These are phyloP conservation scores for Fragilaria crotonensis DNA, from an alignment of 108 stramenopile genomes.

Conservation along the genomic window DNA sequence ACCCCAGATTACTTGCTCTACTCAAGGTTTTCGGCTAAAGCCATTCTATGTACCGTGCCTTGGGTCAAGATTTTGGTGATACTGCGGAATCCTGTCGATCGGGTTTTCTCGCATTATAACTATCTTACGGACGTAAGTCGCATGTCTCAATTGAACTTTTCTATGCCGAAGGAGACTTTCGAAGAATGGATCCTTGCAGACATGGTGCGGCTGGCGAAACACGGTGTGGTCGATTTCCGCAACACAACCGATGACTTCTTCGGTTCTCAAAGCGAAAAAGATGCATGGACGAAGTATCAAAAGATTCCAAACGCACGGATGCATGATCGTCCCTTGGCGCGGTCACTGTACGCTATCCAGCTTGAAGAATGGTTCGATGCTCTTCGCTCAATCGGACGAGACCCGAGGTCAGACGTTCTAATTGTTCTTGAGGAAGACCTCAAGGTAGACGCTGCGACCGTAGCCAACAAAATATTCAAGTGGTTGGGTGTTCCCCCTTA, in stretches of 20 bases:
- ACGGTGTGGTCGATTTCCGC: background rate
- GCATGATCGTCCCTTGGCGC: conserved; percentile 5
- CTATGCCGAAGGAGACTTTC: background rate
- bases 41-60: conserved; percentile 21
- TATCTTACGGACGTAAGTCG: conserved; percentile 30
- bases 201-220: background rate
- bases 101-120: conserved; percentile 60
- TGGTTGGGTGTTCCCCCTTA: background rate
- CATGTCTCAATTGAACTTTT: background rate
- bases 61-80: conserved; percentile 58
- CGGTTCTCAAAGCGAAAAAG: background rate
- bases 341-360: conserved; percentile 17
- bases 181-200: conserved; percentile 5
- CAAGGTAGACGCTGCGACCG: background rate
- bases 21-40: conserved; percentile 1
- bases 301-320: background rate
- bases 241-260: background rate
- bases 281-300: conserved; percentile 2
- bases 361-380: conserved; percentile 18
- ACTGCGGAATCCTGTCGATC: conserved; percentile 57
- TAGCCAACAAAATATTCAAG: background rate
- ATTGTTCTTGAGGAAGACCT: conserved; percentile 13
- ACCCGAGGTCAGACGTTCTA: conserved; percentile 7
- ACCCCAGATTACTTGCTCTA: conserved; percentile 25
- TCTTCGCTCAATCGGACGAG: conserved; percentile 14